phyloP scores from a whole-genome alignment of 2,329 filamentous ascomycete genomes.

The Colletotrichum spinosum region DNA sequence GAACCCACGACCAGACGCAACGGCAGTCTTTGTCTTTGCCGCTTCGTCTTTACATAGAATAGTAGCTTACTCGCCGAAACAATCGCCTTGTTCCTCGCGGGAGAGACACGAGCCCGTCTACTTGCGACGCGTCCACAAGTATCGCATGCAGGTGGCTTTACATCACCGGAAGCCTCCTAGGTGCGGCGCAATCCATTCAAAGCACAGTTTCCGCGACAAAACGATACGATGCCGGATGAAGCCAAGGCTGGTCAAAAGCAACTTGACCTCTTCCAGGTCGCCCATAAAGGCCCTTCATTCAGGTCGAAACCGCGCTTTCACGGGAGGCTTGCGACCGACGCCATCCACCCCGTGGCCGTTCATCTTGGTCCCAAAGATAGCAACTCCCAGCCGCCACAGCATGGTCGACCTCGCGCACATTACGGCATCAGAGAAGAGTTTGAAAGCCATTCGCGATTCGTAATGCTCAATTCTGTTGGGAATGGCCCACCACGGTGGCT shows the following conservation, averaged over 20 bases:
- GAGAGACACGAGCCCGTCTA: not conserved
- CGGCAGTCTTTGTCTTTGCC: constrained; percentile 1
- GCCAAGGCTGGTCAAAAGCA: not conserved
- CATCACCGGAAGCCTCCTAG: not conserved
- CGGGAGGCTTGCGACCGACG: constrained; percentile 22
- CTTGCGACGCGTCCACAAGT: too few relatives aligned
- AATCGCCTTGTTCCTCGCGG: not conserved
- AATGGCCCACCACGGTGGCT: constrained; percentile 15
- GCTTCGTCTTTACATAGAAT: not conserved
- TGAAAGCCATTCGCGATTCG: constrained; percentile 5
- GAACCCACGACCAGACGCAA: constrained; percentile 1
- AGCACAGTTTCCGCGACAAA: not conserved
- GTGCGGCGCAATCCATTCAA: not conserved
- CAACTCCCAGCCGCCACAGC: constrained; percentile 15
- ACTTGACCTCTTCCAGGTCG: constrained; percentile 10
- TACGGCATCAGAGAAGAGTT: constrained; percentile 5
- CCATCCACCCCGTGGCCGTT: constrained; percentile 5
- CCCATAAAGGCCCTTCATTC: not conserved
- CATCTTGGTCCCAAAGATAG: constrained; percentile 18
- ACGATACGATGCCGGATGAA: not conserved
- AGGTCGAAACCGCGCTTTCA: constrained; percentile 1
- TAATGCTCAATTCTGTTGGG: constrained; percentile 17
- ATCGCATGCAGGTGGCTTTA: not conserved
- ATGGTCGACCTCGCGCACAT: constrained; percentile 11
- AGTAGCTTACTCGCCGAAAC: not conserved